phyloP scores from a whole-genome alignment of 2,329 filamentous ascomycete species.

The Diatrype stigma region DNA sequence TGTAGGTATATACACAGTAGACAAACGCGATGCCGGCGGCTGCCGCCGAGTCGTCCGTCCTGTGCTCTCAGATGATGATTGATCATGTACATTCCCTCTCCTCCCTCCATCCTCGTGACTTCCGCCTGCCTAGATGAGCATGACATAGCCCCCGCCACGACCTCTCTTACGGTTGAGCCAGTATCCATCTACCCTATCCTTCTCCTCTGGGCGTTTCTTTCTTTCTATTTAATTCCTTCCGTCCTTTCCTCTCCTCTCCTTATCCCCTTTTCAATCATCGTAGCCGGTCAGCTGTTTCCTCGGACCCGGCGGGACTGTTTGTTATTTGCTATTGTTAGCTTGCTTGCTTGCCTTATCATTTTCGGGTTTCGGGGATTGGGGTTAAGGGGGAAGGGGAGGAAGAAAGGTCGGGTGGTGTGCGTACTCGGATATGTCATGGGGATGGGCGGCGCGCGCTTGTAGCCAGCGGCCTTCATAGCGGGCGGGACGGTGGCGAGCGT shows the following conservation, averaged over 20 bases:
- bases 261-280: conserved; percentile 43
- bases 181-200: too few species aligned
- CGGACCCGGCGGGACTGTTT: conserved; percentile 52
- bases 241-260: not conserved
- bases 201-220: not conserved
- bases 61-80: too few species aligned
- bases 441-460: conserved; percentile 66
- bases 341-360: not conserved
- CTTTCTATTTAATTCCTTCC: not conserved
- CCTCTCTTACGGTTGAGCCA: too few species aligned
- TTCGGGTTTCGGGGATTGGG: not conserved
- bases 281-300: conserved; percentile 58
- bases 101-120: too few species aligned
- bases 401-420: conserved; percentile 27
- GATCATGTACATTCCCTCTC: too few species aligned
- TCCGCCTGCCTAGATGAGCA: too few species aligned
- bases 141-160: too few species aligned
- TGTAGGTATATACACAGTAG: too few species aligned
- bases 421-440: conserved; percentile 91
- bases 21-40: too few species aligned
- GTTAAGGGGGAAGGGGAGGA: not conserved
- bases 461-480: conserved; percentile 67
- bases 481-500: conserved; percentile 67
- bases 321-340: conserved; percentile 16
- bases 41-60: too few species aligned